Percentiles rank a stretch among this genome's conserved stretches.
phyloP scores from a whole-genome alignment of 108 stramenopile species.

The Fragilariopsis cylindrus region DNA sequence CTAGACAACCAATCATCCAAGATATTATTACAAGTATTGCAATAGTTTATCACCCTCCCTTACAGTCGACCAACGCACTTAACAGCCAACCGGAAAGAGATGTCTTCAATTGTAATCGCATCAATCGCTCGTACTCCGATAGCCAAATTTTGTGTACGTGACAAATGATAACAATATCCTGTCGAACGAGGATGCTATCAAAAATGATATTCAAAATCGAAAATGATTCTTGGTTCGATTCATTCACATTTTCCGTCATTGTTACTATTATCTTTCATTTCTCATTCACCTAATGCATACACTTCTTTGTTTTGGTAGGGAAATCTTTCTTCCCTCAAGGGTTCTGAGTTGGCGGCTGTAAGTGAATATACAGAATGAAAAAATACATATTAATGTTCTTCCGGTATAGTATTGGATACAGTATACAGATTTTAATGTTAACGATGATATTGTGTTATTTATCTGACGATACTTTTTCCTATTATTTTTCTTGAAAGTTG shows the following conservation, averaged over 20 bases:
- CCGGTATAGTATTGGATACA: too few species aligned
- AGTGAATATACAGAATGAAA: background rate
- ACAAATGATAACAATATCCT: background rate
- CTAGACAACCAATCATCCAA: too few species aligned
- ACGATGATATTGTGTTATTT: too few species aligned
- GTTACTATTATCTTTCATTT: background rate
- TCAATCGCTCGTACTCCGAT: slow-evolving; percentile 93
- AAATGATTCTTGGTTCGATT: background rate
- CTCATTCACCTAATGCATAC: background rate
- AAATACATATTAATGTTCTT: background rate
- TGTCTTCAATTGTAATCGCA: slow-evolving; percentile 73
- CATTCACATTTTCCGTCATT: too few species aligned
- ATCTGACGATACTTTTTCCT: background rate
- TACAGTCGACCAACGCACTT: too few species aligned
- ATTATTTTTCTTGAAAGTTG: background rate
- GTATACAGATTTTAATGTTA: too few species aligned
- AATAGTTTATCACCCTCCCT: too few species aligned
- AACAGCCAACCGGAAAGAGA: too few species aligned
- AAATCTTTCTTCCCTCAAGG: slow-evolving; percentile 71
- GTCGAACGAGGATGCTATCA: too few species aligned
- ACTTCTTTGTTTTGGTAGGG: slow-evolving; percentile 33
- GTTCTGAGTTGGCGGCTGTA: slow-evolving; percentile 79
- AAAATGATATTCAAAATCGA: too few species aligned
- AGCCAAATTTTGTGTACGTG: slow-evolving; percentile 70
- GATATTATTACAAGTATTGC: too few species aligned